Evolutionary conservation across 305 asterid genomes (phyloP), one percentile per base, ranked within the genome.

Genomic region (Fraxinus sp.): DNA sequence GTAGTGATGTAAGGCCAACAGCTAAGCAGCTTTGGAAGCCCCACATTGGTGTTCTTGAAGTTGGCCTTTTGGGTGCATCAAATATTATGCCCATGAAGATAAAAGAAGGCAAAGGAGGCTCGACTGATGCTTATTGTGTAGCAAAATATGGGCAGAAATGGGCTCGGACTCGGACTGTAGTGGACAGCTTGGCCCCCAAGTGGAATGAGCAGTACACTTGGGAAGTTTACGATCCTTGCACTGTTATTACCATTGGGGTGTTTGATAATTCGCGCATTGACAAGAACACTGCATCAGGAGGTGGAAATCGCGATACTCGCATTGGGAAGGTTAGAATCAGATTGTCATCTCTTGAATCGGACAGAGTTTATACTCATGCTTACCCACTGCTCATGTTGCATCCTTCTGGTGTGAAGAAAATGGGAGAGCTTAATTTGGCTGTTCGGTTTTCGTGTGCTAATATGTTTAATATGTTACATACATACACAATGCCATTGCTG

Each of bases 141-240:
- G 82, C 82, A 6, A 79, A 79, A 26, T 79, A 79, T 70, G 82
- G 77, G 26, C 82, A 79, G 70, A 79, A 79, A 39, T 79, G 82
- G 82, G 82, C 70, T 13, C 49, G 82, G 13, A 79, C 82, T n/a
- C 30, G 82, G 78, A 79, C 82, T 1, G 73, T 70, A 8, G 73
- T 70, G 1, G 77, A 79, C 76, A 79, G 77, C 82, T 70, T 79
- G 35, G 41, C 64, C 41, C 82, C 82, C 26, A 70, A 44, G 62
- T 79, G 76, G 77, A 79, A 79, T 33, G 82, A 79, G 77, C 82
- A 79, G 77, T 44, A 79, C 78, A 66, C 82, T 44, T 79, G 82
- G 82, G 82, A 79, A 71, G 82, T 79, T 79, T 79, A 62, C 41
- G 82, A 79, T 68, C 77, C 82, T 10, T 70, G 77, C 57, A 78